Evolutionary conservation across 345 rosid genomes (phyloP), one percentile per base, ranked within the genome.

Genomic region (Arabidopsis suecica): DNA sequence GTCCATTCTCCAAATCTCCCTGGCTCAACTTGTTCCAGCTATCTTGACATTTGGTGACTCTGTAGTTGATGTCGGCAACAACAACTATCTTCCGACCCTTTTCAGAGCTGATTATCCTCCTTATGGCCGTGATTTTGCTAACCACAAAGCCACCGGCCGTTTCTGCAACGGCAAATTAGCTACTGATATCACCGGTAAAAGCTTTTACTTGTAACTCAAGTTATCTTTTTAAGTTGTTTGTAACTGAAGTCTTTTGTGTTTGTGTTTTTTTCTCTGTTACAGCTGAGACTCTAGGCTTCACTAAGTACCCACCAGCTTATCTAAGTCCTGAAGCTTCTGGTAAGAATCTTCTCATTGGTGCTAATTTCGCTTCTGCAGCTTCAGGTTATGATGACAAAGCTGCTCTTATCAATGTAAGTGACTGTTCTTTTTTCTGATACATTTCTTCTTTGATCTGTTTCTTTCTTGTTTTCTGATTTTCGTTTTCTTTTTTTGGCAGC

Each of bases 361-460:
- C 91, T 57, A 95, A 90, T 81, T 95, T 92, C 69, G 99, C 97
- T 71, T 90, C 97, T 1, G 97, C 99, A 68, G 99, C 84, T 50
- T 84, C 97, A 73, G 99, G 99, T 42, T 95, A 84, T 44, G 97
- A 95, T 71, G 97, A 92, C 13, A 82, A 71, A 69, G 88, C 96
- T 34, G 89, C 99, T 14, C 4, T n/a, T 16, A 1, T 86, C 45
- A 93, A 82, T 58, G 94, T 93, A 45, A 76, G 73, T 65, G 47
- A 62, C 44, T 37, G 0, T 18, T 65, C 20, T 41, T 28, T 32
- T 3, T 59, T 68, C 54, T 61, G 33, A 38, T 7, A 45, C 47
- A 38, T 8, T 14, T 23, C 32, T 6, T 36, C 20, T 54, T 53
- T 33, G 16, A 48, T 77, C 42, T 56, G 66, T 12, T 40, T 40